These are phyloP conservation scores for Perilla frutescens DNA, from an alignment of 257 asterid species.

Conservation along the genomic window DNA sequence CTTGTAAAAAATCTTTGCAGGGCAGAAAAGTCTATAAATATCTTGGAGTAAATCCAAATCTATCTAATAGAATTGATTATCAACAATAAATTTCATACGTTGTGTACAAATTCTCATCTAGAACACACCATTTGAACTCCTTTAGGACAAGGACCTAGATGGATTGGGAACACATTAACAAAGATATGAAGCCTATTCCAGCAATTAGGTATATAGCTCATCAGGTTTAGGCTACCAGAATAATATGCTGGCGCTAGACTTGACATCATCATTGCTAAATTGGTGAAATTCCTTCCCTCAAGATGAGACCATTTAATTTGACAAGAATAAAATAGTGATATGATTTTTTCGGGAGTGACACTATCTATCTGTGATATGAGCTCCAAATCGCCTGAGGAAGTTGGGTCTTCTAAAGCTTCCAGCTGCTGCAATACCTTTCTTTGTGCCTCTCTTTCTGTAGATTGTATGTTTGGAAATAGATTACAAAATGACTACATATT, in stretches of 20 bases:
- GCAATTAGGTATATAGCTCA: not conserved
- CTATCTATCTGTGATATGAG: not conserved
- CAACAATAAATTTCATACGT: not conserved
- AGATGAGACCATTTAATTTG: conserved; percentile 3
- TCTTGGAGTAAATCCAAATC: not conserved
- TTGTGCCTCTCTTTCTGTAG: not conserved
- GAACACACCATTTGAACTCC: not conserved
- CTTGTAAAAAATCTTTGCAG: not conserved
- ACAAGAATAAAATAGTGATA: not conserved
- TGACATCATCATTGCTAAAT: not conserved
- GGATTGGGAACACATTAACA: not conserved
- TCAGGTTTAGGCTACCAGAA: not conserved
- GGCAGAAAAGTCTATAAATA: not conserved
- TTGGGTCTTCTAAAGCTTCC: conserved; percentile 7
- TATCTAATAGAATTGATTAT: not conserved
- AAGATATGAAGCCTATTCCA: not conserved
- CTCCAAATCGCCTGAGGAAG: not conserved
- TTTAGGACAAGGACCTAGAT: not conserved
- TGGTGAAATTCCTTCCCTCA: not conserved
- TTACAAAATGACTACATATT: not conserved
- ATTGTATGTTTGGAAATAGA: not conserved
- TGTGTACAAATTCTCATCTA: not conserved
- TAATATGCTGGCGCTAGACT: not conserved
- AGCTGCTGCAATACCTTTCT: not conserved
- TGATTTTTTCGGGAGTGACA: not conserved